Percentiles rank a stretch among this genome's conserved stretches.
These are phyloP conservation scores for Yamadazyma sp. DNA, from an alignment of 1,139 yeast genomes.

Conservation along the genomic window DNA sequence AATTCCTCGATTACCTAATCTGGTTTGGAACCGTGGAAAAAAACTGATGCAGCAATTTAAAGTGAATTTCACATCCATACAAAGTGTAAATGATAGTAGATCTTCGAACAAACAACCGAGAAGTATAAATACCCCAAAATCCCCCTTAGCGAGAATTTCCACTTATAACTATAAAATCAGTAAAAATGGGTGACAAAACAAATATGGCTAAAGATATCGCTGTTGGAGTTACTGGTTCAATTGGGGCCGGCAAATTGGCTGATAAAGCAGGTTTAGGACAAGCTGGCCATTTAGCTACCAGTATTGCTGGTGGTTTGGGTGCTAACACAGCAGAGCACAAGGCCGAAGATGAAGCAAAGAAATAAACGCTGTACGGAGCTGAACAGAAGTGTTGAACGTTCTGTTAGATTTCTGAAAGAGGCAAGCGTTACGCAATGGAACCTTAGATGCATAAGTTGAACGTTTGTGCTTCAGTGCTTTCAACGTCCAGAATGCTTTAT, in stretches of 20 bases:
- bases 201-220: conserved; percentile 29
- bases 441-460: too few relatives aligned
- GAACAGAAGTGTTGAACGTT: too few relatives aligned
- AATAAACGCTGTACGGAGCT: too few relatives aligned
- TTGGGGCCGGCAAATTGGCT: conserved; percentile 36
- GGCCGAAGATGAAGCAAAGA: conserved; percentile 22
- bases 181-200: conserved; percentile 18
- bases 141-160: too few relatives aligned
- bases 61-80: conserved; percentile 2
- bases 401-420: too few relatives aligned
- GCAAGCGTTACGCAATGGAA: too few relatives aligned
- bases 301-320: conserved; percentile 34
- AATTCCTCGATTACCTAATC: background rate
- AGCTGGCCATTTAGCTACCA: conserved; percentile 36
- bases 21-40: background rate
- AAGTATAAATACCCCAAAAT: background rate
- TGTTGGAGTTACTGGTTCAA: conserved; percentile 31
- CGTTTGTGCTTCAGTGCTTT: too few relatives aligned
- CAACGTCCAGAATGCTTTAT: too few relatives aligned
- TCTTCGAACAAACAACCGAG: background rate
- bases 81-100: too few relatives aligned
- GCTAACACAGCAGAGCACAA: conserved; percentile 33
- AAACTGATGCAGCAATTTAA: conserved; percentile 2
- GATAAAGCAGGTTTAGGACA: conserved; percentile 33
- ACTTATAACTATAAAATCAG: background rate